phyloP scores from a whole-genome alignment of 192 early-diverging fungal species.

The Funneliformis mosseae region DNA sequence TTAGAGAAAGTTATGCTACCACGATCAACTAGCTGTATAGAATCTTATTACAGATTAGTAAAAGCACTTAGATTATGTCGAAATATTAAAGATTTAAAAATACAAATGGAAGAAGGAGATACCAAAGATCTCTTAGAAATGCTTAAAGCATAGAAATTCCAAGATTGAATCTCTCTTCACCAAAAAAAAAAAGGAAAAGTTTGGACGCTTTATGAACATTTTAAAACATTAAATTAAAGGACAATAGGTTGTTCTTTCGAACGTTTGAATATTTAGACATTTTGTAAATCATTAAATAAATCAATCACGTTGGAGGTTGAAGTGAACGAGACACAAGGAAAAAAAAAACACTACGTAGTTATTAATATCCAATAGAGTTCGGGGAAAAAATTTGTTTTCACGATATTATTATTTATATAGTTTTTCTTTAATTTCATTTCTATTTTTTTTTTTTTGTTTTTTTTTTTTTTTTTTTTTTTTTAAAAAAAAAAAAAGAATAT shows the following conservation, averaged over 20 bases:
- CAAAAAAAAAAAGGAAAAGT: neutral
- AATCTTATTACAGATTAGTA: neutral
- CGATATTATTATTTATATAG: neutral
- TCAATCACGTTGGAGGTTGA: neutral
- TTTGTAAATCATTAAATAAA: neutral
- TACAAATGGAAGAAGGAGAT: slow-evolving; percentile 3
- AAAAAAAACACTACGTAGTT: neutral
- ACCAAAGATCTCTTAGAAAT: neutral
- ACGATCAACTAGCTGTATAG: neutral
- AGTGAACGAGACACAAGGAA: neutral
- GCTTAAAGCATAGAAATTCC: neutral
- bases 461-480: too few relatives aligned
- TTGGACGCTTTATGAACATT: neutral
- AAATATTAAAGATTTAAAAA: neutral
- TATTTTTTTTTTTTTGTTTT: neutral
- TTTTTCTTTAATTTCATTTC: neutral
- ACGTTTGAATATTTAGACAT: neutral
- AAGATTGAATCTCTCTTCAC: neutral
- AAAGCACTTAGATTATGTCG: slow-evolving; percentile 1
- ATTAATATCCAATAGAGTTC: neutral
- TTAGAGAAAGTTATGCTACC: neutral
- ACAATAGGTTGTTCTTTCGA: slow-evolving; percentile 2
- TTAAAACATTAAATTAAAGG: slow-evolving; percentile 3
- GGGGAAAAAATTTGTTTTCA: neutral
- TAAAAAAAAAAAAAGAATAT: too few relatives aligned